Percentiles rank a stretch among this genome's conserved stretches.
Conservation (phyloP, 208 protist species). For the Crithidia brevicula region DNA sequence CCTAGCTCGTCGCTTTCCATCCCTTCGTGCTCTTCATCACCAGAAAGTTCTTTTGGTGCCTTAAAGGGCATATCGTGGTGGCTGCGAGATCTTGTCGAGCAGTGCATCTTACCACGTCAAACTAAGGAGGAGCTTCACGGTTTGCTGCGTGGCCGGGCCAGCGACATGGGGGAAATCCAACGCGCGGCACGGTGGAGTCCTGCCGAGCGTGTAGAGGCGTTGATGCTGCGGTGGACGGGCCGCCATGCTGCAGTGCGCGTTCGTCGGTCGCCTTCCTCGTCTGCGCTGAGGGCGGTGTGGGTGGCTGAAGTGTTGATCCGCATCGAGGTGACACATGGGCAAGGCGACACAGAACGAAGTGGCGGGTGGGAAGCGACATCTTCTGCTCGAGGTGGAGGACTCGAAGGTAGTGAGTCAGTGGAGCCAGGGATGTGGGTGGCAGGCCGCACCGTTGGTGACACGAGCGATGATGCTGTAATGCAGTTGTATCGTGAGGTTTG, state of each 20-base stretch:
- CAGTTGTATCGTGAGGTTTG: constrained; percentile 14
- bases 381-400: not conserved
- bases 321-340: not conserved
- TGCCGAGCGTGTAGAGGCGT: constrained; percentile 12
- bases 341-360: not conserved
- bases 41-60: not conserved
- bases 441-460: constrained; percentile 1
- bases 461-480: constrained; percentile 16
- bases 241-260: constrained; percentile 13
- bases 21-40: too few relatives aligned
- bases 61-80: constrained; percentile 14
- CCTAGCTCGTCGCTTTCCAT: not conserved
- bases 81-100: constrained; percentile 7
- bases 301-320: constrained; percentile 18
- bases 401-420: too few relatives aligned
- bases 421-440: constrained; percentile 24
- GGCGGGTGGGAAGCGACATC: not conserved
- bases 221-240: constrained; percentile 21
- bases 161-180: constrained; percentile 5
- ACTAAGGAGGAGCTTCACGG: constrained; percentile 13
- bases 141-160: constrained; percentile 10
- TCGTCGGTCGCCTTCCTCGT: not conserved
- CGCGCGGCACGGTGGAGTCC: not conserved
- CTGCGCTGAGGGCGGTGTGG: not conserved
- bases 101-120: constrained; percentile 7